Evolutionary conservation across 495 filamentous ascomycete genomes (phyloP), one percentile per base, ranked within the genome.

Genomic region (Massariosphaeria phaeospora): DNA sequence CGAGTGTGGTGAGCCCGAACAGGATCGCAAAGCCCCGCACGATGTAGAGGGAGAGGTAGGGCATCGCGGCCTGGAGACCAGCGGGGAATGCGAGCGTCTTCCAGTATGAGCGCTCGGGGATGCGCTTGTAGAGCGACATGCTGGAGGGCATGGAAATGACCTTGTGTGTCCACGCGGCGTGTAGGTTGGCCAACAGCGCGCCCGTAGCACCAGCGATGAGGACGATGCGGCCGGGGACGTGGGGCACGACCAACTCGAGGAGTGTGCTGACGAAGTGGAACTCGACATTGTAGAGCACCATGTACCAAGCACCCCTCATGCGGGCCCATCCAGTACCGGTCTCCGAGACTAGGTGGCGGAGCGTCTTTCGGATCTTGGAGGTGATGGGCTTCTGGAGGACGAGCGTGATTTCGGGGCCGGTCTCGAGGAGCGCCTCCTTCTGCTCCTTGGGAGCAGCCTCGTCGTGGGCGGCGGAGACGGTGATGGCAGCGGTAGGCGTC

Each of bases 111-210:
- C 63, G 68, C 21, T 70, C 63, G 11, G 74, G 73, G n/a, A 81
- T 70, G 26, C 79, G 76, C 59, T 72, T 70, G 52, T 68, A 77
- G 60, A 72, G 79, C 27, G 69, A 67, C 71, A 77, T 77, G 30
- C 68, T 61, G 6, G 76, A 76, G 17, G 76, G 74, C 63, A 76
- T 69, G 11, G 79, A 76, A 64, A 84, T 81, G 53, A 82, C 73
- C 55, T 78, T 79, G 67, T 84, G 78, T 5, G 82, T 74, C 77
- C 82, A 84, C 40, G 75, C 70, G 58, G 81, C 73, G 46, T 75
- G 72, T 48, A 80, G 61, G 52, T 74, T 78, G 11, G 75, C 69
- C 30, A 77, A 49, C 3, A 75, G 57, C n/a, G 80, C 51, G 29
- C 69, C 67, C 36, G 72, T 33, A 43, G 79, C 0, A 13, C 72